Percentiles rank a stretch among this genome's conserved stretches.
Conservation (phyloP, 2,329 filamentous ascomycete species). For the Cladophialophora chaetospira region DNA sequence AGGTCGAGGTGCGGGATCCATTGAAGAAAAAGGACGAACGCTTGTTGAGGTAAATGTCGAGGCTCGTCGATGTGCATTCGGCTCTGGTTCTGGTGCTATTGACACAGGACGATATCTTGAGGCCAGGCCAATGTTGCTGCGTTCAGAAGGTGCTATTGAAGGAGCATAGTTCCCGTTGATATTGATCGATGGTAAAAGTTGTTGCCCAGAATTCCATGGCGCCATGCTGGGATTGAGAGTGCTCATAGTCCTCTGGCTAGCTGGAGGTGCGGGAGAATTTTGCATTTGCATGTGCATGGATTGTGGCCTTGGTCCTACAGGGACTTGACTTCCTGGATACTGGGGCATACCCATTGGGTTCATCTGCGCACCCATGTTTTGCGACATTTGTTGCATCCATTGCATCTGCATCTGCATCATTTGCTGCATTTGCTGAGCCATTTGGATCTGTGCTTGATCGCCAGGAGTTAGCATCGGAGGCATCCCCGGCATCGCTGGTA, state of each 20-base stretch:
- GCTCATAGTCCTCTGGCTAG: constrained; percentile 70
- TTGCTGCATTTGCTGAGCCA: constrained; percentile 80
- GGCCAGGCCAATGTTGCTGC: constrained; percentile 88
- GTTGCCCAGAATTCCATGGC: constrained; percentile 41
- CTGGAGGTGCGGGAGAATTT: constrained; percentile 35
- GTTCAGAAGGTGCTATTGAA: constrained; percentile 92
- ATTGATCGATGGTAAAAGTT: constrained; percentile 36
- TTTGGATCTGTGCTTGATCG: constrained; percentile 75
- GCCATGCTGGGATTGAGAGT: constrained; percentile 70
- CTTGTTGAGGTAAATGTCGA: constrained; percentile 40
- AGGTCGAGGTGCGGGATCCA: constrained; percentile 30
- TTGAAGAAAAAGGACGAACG: constrained; percentile 42
- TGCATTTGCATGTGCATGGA: constrained; percentile 27
- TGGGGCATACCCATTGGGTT: constrained; percentile 21
- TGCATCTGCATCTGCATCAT: constrained; percentile 96
- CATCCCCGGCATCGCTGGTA: constrained; percentile 28
- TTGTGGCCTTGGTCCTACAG: constrained; percentile 19
- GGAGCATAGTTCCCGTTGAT: constrained; percentile 65
- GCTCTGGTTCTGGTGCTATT: constrained; percentile 47
- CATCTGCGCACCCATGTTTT: constrained; percentile 61
- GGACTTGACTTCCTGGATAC: constrained; percentile 11
- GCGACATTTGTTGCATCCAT: constrained; percentile 72
- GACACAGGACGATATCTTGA: constrained; percentile 90
- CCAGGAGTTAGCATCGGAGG: constrained; percentile 54
- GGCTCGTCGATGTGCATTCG: constrained; percentile 30